Evolutionary conservation across 2,329 filamentous ascomycete species (phyloP).

Genomic region (Hyphodiscus sp.): DNA sequence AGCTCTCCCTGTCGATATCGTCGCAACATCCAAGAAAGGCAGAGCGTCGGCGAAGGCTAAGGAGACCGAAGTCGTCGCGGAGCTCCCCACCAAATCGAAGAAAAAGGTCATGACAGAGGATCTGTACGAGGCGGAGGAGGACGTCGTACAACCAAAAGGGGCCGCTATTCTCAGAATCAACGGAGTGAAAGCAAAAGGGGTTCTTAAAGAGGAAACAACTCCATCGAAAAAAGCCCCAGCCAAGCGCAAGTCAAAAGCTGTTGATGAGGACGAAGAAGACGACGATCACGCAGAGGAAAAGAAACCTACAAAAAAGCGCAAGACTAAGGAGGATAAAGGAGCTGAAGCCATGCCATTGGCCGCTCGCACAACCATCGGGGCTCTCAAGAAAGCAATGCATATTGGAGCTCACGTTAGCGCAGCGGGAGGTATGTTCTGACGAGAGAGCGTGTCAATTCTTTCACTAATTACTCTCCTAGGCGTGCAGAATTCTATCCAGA

Average conservation of each 20-base stretch:
- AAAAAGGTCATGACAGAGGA: slow-evolving; percentile 8
- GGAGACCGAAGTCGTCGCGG: slow-evolving; percentile 5
- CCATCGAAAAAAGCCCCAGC: slow-evolving; percentile 17
- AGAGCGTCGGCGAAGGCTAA: slow-evolving; percentile 16
- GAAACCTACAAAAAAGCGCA: slow-evolving; percentile 37
- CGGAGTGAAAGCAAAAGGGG: slow-evolving; percentile 15
- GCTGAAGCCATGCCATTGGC: slow-evolving; percentile 58
- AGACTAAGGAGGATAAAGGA: slow-evolving; percentile 50
- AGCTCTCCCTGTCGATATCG: background rate
- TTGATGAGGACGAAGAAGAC: slow-evolving; percentile 21
- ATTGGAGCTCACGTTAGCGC: slow-evolving; percentile 90
- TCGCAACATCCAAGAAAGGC: slow-evolving; percentile 10
- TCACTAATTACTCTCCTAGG: slow-evolving; percentile 42
- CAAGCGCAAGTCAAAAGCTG: slow-evolving; percentile 25
- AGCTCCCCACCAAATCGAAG: slow-evolving; percentile 8
- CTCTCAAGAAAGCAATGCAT: slow-evolving; percentile 65
- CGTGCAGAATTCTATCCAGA: slow-evolving; percentile 80
- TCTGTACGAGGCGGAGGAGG: background rate
- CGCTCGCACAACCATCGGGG: slow-evolving; percentile 54
- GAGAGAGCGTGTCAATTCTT: background rate
- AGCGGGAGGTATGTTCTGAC: slow-evolving; percentile 61
- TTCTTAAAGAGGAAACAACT: slow-evolving; percentile 8
- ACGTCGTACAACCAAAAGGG: background rate
- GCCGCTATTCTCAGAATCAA: slow-evolving; percentile 12
- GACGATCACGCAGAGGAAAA: slow-evolving; percentile 15